A percentile compares a stretch with the other conserved stretches of the same genome.
Evolutionary conservation across 306 rosid species (phyloP).

Genomic region (Prunus kanzakura): DNA sequence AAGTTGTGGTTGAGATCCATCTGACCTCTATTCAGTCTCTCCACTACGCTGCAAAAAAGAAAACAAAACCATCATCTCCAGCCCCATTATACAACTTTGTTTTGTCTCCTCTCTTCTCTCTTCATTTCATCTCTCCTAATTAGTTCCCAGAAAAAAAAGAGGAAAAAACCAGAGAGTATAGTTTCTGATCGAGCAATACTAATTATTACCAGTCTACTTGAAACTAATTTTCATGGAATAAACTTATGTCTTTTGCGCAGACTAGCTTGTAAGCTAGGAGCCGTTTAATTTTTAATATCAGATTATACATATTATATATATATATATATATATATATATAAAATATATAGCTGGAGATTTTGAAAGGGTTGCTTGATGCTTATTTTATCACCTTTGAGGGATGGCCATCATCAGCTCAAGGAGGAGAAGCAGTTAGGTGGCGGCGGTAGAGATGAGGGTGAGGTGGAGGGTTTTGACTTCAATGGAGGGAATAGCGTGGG

Average conservation of each 20-base stretch:
- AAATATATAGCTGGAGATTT: background rate
- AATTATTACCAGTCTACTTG: background rate
- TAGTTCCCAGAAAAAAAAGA: too few relatives aligned
- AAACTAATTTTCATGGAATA: background rate
- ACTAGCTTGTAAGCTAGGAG: too few relatives aligned
- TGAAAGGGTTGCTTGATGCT: conserved; percentile 46
- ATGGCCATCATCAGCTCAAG: conserved; percentile 10
- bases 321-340: too few relatives aligned
- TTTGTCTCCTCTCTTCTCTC: background rate
- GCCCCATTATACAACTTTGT: conserved; percentile 6
- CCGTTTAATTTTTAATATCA: background rate
- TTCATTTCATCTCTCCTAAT: background rate
- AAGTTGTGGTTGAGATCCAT: conserved; percentile 73
- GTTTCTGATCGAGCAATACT: background rate
- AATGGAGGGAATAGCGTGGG: background rate
- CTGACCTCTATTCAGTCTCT: conserved; percentile 29
- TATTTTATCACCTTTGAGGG: conserved; percentile 61
- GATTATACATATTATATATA: background rate
- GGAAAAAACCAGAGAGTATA: background rate
- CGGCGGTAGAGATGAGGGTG: conserved; percentile 34
- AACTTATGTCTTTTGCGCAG: too few relatives aligned
- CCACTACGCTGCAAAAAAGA: conserved; percentile 26
- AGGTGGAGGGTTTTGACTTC: conserved; percentile 32
- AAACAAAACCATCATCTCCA: conserved; percentile 17
- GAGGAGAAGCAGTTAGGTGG: conserved; percentile 46